Evolutionary conservation across 2,329 filamentous ascomycete genomes (phyloP).

Genomic region (Cladophialophora chaetospira): DNA sequence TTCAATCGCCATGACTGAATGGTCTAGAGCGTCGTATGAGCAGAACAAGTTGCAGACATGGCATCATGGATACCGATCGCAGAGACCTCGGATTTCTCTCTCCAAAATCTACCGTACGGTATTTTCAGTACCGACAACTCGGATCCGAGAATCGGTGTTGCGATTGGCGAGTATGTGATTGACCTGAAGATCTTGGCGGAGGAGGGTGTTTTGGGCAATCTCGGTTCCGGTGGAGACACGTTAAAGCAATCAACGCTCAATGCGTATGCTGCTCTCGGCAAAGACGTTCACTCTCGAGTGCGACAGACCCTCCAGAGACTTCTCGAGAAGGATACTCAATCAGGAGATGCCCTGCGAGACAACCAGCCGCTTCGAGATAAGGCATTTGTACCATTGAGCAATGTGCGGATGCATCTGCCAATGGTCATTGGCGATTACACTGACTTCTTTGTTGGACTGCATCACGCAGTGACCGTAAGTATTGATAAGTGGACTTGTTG

Average conservation of each 20-base stretch:
- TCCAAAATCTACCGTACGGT: slow-evolving; percentile 14
- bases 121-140: slow-evolving; percentile 6
- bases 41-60: too few species aligned
- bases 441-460: slow-evolving; percentile 58
- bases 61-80: background rate
- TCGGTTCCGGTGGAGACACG: background rate
- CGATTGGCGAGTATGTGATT: slow-evolving; percentile 15
- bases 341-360: slow-evolving; percentile 3
- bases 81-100: slow-evolving; percentile 7
- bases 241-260: slow-evolving; percentile 45
- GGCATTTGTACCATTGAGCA: slow-evolving; percentile 37
- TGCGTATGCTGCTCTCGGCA: slow-evolving; percentile 51
- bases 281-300: slow-evolving; percentile 42
- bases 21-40: too few species aligned
- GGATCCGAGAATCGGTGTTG: slow-evolving; percentile 8
- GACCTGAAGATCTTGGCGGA: slow-evolving; percentile 10
- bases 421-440: slow-evolving; percentile 59
- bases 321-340: slow-evolving; percentile 1
- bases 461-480: slow-evolving; percentile 55
- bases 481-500: background rate
- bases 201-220: background rate
- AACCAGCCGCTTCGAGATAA: background rate
- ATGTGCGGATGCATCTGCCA: slow-evolving; percentile 56
- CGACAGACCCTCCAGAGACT: slow-evolving; percentile 41
- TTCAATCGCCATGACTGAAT: too few species aligned